Base-by-base conservation (phyloP, 2,329 filamentous ascomycete genomes). In the Metarhizium album region DNA sequence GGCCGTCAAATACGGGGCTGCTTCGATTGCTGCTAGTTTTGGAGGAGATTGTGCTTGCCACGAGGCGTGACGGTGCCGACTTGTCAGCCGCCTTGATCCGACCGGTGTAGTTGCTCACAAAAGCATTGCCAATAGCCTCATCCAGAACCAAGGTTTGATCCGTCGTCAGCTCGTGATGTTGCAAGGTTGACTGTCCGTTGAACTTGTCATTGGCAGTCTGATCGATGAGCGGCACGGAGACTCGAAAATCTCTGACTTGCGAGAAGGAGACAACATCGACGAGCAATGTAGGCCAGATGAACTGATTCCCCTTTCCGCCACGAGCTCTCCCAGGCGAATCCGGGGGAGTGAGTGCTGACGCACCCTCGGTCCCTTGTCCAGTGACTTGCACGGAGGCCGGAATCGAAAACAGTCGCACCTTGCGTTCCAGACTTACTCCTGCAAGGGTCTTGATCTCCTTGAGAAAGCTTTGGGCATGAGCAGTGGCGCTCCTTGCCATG, bases 121-220 rank as follows among this genome's bases (percentile, higher is more conserved):
- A 82, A 14, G 68, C 68, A 46, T 82, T 78, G 18, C 79, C 76
- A 45, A 84, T 73, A 54, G 83, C 76, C 64, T 95, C 89, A 63
- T 97, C 91, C 4, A 97, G 71, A n/a, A 95, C 81, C 47, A 96
- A 75, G 3, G 83, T 80, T 60, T 87, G 82, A 54, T 88, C 83
- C 31, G 81, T 79, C n/a, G 76, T 79, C 22, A 96, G 73, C 2
- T 83, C 83, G 47, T 82, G 77, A 49, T 81, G 70, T 42, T 79
- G 77, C 46, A 96, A 68, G 2, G 79, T 81, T 53, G 80, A 74
- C 22, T 70, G 76, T 14, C 90, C 89, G 57, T 94, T 95, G 67
- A 87, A 91, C 35, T 89, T 90, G 2, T 72, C 58, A 59, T 94
- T 84, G 51, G 71, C 70, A 0, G 87, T 93, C 46, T 83, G 74